Evolutionary conservation across 768 basidiomycete species (phyloP), one percentile per base, ranked within the genome.

Genomic region (Lentinula sp.): DNA sequence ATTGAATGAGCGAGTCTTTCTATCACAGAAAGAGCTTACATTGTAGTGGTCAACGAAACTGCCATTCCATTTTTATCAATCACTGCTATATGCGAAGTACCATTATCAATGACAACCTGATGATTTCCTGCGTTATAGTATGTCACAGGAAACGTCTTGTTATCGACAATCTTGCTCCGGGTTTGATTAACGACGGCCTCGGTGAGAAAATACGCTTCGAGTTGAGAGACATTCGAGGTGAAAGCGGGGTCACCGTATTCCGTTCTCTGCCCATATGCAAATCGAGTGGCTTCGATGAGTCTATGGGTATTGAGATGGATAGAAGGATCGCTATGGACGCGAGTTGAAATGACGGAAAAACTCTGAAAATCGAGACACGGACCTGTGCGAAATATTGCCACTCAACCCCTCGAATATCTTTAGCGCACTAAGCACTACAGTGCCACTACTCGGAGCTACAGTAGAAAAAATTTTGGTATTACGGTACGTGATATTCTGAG

Each of bases 41-140:
- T 62, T 59, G 69, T 71, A 2, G 68, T 71, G 2, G 70, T 71
- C 2, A 71, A 59, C n/a, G 68, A 69, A 9, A 71, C 58, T 0
- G 67, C 66, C 49, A 61, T 68, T 28, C 76, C 76, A 15, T 51
- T 39, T n/a, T 61, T 60, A 58, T 77, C 77, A 9, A 69, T 71
- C 13, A 68, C 73, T 1, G 73, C 75, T 62, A 78, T 59, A 60
- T 77, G 74, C 9, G 68, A 70, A 35, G 77, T 78, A 0, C 76
- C 77, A 12, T 66, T 59, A 61, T 78, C 77, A 43, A 65, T 63
- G 20, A 70, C 57, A 3, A 67, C 57, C 12, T 67, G 56, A 53
- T 71, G 75, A 35, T 67, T 66, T 15, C 62, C 52, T 0, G 74
- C 75, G 59, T 75, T 67, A 64, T 78, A 79, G 66, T 67, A 67